Conservation (phyloP, 139 green algal species). For the Coccomyxa sp. region DNA sequence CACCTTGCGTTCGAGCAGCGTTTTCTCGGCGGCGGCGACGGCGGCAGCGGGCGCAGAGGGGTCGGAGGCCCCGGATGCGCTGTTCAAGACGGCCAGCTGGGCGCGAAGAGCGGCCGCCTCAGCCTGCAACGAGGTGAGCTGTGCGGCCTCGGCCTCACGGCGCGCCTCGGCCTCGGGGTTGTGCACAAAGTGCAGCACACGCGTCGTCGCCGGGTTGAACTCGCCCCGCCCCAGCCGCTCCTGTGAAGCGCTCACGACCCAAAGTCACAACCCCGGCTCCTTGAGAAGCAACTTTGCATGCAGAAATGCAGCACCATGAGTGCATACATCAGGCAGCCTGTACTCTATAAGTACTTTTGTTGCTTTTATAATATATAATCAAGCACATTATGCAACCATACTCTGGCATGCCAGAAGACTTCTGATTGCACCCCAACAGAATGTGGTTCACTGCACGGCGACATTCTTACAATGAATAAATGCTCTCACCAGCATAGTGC, state of each 20-base stretch:
- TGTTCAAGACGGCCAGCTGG: slow-evolving; percentile 10
- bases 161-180: slow-evolving; percentile 61
- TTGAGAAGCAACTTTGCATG: not conserved
- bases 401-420: not conserved
- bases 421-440: not conserved
- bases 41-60: not conserved
- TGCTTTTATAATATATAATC: not conserved
- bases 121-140: slow-evolving; percentile 25
- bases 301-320: not conserved
- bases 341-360: slow-evolving; percentile 3
- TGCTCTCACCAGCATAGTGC: not conserved
- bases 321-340: slow-evolving; percentile 4
- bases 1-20: slow-evolving; percentile 33
- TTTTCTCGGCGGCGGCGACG: slow-evolving; percentile 29
- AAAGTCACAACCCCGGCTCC: not conserved
- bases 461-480: not conserved
- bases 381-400: not conserved
- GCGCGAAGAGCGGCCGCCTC: slow-evolving; percentile 31
- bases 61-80: not conserved
- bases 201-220: slow-evolving; percentile 46
- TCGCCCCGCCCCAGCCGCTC: slow-evolving; percentile 63
- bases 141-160: slow-evolving; percentile 10
- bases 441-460: not conserved
- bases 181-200: slow-evolving; percentile 70
- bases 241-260: slow-evolving; percentile 12